These are phyloP conservation scores for Amphichorda felina DNA, from an alignment of 2,329 filamentous ascomycete genomes.

Conservation along the genomic window DNA sequence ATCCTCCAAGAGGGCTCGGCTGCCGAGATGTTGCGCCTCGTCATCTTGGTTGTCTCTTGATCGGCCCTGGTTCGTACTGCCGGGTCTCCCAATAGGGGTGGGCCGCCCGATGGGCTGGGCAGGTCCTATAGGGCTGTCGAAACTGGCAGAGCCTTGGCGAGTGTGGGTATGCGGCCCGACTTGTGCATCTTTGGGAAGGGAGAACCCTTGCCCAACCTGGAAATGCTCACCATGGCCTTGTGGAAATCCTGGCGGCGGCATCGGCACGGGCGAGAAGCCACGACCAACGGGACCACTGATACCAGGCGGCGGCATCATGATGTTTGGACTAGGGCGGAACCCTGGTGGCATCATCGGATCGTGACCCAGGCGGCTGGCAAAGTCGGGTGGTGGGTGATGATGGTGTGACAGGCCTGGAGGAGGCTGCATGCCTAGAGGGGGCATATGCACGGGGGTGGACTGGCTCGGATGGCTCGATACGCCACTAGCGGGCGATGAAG, in stretches of 20 bases:
- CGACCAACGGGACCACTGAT: conserved; percentile 32
- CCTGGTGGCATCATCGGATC: conserved; percentile 33
- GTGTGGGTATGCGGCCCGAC: conserved; percentile 40
- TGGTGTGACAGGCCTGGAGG: conserved; percentile 24
- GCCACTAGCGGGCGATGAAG: conserved; percentile 45
- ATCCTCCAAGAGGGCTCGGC: conserved; percentile 77
- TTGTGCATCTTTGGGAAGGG: conserved; percentile 17
- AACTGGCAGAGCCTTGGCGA: conserved; percentile 61
- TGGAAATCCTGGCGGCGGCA: conserved; percentile 24
- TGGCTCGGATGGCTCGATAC: conserved; percentile 21
- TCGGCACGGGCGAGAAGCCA: conserved; percentile 25
- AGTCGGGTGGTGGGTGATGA: conserved; percentile 28
- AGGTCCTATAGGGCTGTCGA: conserved; percentile 40
- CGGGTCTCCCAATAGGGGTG: conserved; percentile 77
- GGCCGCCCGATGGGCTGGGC: conserved; percentile 71
- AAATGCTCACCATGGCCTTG: conserved; percentile 18
- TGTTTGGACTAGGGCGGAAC: conserved; percentile 30
- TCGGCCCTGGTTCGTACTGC: conserved; percentile 52
- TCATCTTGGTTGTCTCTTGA: conserved; percentile 49
- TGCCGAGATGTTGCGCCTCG: conserved; percentile 72
- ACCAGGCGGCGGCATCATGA: conserved; percentile 38
- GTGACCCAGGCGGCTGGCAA: conserved; percentile 47
- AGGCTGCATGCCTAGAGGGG: conserved; percentile 40
- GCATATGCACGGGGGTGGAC: conserved; percentile 39
- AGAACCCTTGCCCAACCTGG: conserved; percentile 15